Evolutionary conservation across 1,284 basidiomycete species (phyloP), one percentile per base, ranked within the genome.

Genomic region (Boletellus sp.): DNA sequence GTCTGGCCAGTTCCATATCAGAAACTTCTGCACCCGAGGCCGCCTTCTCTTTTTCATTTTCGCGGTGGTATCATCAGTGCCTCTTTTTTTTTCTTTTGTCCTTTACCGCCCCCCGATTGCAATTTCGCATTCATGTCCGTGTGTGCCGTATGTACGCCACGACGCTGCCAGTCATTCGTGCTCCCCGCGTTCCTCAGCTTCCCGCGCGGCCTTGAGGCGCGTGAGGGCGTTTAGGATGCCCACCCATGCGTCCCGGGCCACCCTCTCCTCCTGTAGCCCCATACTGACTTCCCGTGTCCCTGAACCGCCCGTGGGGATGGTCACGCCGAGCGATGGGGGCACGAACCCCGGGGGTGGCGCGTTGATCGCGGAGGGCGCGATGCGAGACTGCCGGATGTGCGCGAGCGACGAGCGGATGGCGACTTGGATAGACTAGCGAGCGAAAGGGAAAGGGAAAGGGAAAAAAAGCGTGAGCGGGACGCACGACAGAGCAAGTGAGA

Each of bases 301-400:
- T 37, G 66, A 63, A 11, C 68, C 67, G 2, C 71, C 69, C 4
- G 73, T 61, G 25, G 85, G 84, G 45, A 86, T 73, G 1, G 83
- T 84, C n/a, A 87, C 84, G 10, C 87, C 87, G 9, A 87, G 76
- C 3, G 85, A 80, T 8, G 84, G 79, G 8, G 87, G 87, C 9
- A 87, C 69, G 62, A 88, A 87, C 21, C 77, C 78, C 0, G 73
- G 74, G 4, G 80, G 76, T 27, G 87, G 87, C 2, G 87, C 87
- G 43, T 81, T 84, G 56, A 91, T 88, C 13, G 87, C 81, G 17
- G 85, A 85, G 3, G 87, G 86, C 25, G 88, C 84, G 53, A 90
- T 87, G 49, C 87, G 80, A n/a, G 85, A 83, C 59, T 87, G 80
- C 10, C 86, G 77, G 50, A 91, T 83, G 56, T 90, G 84, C 9